phyloP scores from a whole-genome alignment of 2,329 filamentous ascomycete species.

The Colletotrichum sp. region DNA sequence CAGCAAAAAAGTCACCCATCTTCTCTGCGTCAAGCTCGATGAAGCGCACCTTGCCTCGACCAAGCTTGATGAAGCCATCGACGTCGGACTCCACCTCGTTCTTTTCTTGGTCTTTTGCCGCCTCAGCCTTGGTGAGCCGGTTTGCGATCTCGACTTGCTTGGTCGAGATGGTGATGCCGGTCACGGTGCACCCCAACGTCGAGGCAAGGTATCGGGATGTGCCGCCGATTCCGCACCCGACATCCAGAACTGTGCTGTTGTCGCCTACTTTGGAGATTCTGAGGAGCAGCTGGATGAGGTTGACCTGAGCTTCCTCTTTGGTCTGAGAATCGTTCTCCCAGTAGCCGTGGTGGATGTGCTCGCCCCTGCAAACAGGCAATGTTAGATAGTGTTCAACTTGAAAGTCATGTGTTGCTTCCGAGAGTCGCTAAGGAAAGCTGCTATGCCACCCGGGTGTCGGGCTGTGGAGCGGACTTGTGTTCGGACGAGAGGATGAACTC shows the following conservation, averaged over 20 bases:
- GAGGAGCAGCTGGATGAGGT: conserved; percentile 61
- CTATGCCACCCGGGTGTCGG: neutral
- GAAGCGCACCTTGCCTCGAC: conserved; percentile 55
- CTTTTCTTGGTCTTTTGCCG: conserved; percentile 11
- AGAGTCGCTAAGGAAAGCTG: neutral
- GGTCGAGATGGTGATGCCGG: conserved; percentile 64
- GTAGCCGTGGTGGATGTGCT: conserved; percentile 69
- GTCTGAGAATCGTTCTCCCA: conserved; percentile 56
- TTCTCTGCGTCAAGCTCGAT: conserved; percentile 66
- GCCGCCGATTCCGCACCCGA: conserved; percentile 66
- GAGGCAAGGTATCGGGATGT: conserved; percentile 61
- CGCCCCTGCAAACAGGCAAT: conserved; percentile 49
- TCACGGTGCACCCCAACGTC: conserved; percentile 56
- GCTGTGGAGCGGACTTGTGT: neutral
- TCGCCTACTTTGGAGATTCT: conserved; percentile 37
- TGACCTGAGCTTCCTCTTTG: conserved; percentile 63
- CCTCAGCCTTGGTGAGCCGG: conserved; percentile 47
- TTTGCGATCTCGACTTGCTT: conserved; percentile 64
- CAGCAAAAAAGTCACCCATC: conserved; percentile 58
- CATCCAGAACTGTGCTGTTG: conserved; percentile 52
- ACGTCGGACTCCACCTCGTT: conserved; percentile 22
- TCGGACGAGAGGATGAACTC: neutral
- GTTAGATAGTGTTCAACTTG: neutral
- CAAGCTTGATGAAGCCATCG: conserved; percentile 41
- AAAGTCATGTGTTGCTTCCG: neutral